Percentiles rank a stretch among this genome's conserved stretches.
These are phyloP conservation scores for Perilla frutescens DNA, from an alignment of 257 asterid genomes.

Conservation along the genomic window DNA sequence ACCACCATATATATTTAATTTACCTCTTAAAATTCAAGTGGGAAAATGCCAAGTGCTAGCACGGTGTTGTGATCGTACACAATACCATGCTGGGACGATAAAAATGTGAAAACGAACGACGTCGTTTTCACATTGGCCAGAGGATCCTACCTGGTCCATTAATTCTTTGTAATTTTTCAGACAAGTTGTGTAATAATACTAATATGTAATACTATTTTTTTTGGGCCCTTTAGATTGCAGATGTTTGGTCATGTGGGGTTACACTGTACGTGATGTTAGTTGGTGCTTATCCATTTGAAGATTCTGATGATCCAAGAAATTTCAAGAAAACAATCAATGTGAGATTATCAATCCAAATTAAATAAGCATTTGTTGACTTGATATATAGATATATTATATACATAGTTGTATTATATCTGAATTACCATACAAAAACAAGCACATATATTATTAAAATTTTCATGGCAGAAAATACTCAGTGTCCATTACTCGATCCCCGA, in stretches of 20 bases:
- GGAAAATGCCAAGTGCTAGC: too few species aligned
- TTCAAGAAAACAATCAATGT: constrained; percentile 82
- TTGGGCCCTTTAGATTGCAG: constrained; percentile 64
- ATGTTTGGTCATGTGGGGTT: constrained; percentile 98
- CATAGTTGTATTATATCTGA: background rate
- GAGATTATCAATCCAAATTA: constrained; percentile 32
- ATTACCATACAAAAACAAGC: background rate
- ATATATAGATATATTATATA: too few species aligned
- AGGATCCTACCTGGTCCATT: background rate
- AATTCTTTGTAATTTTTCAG: too few species aligned
- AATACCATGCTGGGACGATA: too few species aligned
- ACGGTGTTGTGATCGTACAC: too few species aligned
- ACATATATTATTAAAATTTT: background rate
- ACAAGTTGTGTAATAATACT: constrained; percentile 12
- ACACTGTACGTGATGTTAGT: constrained; percentile 83
- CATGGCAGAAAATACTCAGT: constrained; percentile 66
- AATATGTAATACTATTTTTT: constrained; percentile 13
- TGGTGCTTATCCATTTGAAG: constrained; percentile 93
- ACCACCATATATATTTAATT: too few species aligned
- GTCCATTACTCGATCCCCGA: constrained; percentile 79
- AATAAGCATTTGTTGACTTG: constrained; percentile 19
- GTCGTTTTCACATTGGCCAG: background rate
- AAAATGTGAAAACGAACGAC: background rate
- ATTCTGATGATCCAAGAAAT: constrained; percentile 81
- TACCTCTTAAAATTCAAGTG: too few species aligned